A percentile compares a stretch with the other conserved stretches of the same genome.
These are phyloP conservation scores for Mycena leptocephala DNA, from an alignment of 768 basidiomycete genomes.

Conservation along the genomic window DNA sequence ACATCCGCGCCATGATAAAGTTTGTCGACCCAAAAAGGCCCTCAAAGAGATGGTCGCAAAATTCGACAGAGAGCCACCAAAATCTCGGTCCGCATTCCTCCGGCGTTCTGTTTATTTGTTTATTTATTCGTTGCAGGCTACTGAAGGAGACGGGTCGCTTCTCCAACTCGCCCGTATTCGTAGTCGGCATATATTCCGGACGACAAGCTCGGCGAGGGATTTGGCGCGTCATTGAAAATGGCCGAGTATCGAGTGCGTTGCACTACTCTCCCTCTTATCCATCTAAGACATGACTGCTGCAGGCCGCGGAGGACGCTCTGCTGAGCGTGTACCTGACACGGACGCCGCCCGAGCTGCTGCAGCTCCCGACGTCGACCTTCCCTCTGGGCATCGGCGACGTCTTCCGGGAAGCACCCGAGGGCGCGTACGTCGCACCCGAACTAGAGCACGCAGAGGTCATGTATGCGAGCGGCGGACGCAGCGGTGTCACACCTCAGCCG, in stretches of 20 bases:
- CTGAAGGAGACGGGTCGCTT: conserved; percentile 95
- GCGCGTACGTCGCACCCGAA: conserved; percentile 67
- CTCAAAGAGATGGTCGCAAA: conserved; percentile 82
- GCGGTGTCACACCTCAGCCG: conserved; percentile 44
- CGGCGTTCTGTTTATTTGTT: background rate
- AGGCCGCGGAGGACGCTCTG: conserved; percentile 92
- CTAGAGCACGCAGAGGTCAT: conserved; percentile 77
- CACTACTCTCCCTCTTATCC: background rate
- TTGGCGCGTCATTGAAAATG: conserved; percentile 95
- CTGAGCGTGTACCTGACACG: conserved; percentile 88
- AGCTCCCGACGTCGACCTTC: conserved; percentile 85
- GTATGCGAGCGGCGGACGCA: conserved; percentile 80
- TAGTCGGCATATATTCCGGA: conserved; percentile 95
- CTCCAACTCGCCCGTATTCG: conserved; percentile 92
- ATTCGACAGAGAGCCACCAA: conserved; percentile 76
- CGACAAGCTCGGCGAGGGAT: conserved; percentile 94
- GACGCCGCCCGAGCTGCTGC: conserved; percentile 77
- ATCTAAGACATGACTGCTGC: background rate
- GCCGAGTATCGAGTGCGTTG: conserved; percentile 88
- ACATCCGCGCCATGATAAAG: conserved; percentile 85
- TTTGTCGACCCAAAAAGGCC: conserved; percentile 88
- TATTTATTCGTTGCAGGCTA: conserved; percentile 65
- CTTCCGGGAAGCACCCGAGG: conserved; percentile 63
- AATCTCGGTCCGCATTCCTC: conserved; percentile 70
- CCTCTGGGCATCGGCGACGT: conserved; percentile 68